These are phyloP conservation scores for Trichoderma hamatum DNA, from an alignment of 2,329 filamentous ascomycete species.

Conservation along the genomic window DNA sequence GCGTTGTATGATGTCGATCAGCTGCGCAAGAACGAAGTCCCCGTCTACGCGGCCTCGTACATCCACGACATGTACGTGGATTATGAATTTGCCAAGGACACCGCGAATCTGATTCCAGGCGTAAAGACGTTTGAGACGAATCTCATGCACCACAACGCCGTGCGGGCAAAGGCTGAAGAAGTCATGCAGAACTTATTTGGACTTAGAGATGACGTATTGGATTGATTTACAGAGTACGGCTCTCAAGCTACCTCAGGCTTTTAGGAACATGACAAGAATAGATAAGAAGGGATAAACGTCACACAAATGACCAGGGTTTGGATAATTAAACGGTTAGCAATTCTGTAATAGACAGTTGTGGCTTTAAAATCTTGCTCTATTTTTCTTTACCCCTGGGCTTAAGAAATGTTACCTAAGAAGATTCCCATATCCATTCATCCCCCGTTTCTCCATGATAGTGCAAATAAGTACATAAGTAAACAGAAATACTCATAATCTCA, in stretches of 20 bases:
- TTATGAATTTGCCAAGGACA: conserved; percentile 71
- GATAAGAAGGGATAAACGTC: background rate
- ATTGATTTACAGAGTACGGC: conserved; percentile 43
- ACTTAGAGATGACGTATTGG: conserved; percentile 69
- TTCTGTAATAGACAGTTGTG: background rate
- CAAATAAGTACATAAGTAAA: background rate
- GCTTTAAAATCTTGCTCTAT: conserved; percentile 1
- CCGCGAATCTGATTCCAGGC: conserved; percentile 72
- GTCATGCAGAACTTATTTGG: conserved; percentile 76
- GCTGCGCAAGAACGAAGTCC: conserved; percentile 76
- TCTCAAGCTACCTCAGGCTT: background rate
- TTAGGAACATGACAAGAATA: background rate
- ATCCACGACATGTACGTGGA: conserved; percentile 94
- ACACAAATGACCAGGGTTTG: background rate
- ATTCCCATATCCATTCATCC: background rate
- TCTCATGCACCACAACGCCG: conserved; percentile 81
- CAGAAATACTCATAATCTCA: conserved; percentile 7
- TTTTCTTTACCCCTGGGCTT: background rate
- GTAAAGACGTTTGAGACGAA: conserved; percentile 86
- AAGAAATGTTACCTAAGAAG: background rate
- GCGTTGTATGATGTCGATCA: conserved; percentile 74
- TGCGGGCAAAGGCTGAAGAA: conserved; percentile 73
- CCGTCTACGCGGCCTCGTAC: conserved; percentile 82
- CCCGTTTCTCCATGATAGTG: background rate
- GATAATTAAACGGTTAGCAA: background rate